Evolutionary conservation across 1,284 basidiomycete species (phyloP).

Genomic region (Irpex sp.): DNA sequence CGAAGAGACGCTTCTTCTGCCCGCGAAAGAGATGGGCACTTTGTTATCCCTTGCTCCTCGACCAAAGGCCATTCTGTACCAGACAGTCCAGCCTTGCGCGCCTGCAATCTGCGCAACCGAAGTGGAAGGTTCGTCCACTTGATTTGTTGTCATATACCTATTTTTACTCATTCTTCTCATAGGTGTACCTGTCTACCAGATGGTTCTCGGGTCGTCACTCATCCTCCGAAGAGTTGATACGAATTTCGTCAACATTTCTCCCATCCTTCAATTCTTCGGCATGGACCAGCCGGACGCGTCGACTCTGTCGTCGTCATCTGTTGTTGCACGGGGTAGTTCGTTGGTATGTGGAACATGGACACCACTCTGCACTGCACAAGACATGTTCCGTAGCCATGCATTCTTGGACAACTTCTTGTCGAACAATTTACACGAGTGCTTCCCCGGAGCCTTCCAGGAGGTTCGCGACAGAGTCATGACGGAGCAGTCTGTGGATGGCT

Average conservation of each 20-base stretch:
- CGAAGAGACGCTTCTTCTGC: background rate
- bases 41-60: background rate
- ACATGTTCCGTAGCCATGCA: constrained; percentile 41
- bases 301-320: constrained; percentile 38
- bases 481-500: constrained; percentile 44
- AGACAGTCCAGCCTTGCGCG: constrained; percentile 54
- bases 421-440: constrained; percentile 53
- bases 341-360: constrained; percentile 62
- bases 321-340: constrained; percentile 44
- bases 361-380: constrained; percentile 52
- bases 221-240: constrained; percentile 69
- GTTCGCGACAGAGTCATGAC: constrained; percentile 50
- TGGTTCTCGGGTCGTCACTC: constrained; percentile 46
- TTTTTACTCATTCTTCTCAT: constrained; percentile 1
- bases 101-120: constrained; percentile 61
- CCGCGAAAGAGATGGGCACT: background rate
- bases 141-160: background rate
- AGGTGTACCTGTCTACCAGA: constrained; percentile 73
- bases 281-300: constrained; percentile 32
- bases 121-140: constrained; percentile 51
- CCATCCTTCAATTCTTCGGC: constrained; percentile 45
- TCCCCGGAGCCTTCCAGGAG: constrained; percentile 39
- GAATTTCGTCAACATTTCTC: constrained; percentile 67
- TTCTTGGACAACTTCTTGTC: constrained; percentile 53
- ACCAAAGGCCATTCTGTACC: constrained; percentile 22